Percentiles rank a stretch among this genome's conserved stretches.
phyloP scores from a whole-genome alignment of 176 grass and related monocot species.

The Oryza officinalis region DNA sequence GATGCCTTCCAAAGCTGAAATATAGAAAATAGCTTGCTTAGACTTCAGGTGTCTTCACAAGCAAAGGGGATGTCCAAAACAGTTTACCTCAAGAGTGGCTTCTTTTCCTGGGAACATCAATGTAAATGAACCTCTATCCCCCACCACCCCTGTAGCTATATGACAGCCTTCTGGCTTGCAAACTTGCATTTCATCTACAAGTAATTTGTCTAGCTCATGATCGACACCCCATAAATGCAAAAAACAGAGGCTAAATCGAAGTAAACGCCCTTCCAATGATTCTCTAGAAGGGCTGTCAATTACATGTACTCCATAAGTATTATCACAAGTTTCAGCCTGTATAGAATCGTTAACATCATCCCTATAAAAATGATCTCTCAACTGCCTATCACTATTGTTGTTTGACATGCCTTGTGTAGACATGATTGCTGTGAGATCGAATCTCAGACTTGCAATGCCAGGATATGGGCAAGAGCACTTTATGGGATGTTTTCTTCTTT shows the following conservation, averaged over 20 bases:
- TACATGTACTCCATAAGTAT: slow-evolving; percentile 43
- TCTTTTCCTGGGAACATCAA: slow-evolving; percentile 88
- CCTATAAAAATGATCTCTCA: slow-evolving; percentile 48
- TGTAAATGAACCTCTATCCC: slow-evolving; percentile 82
- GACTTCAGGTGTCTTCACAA: slow-evolving; percentile 25
- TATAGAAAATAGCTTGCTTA: slow-evolving; percentile 39
- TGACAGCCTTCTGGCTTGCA: slow-evolving; percentile 88
- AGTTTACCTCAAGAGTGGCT: slow-evolving; percentile 80
- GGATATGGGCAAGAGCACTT: slow-evolving; percentile 88
- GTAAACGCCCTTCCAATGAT: slow-evolving; percentile 73
- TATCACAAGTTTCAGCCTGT: slow-evolving; percentile 33
- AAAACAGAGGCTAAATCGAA: slow-evolving; percentile 97
- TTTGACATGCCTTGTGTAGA: slow-evolving; percentile 48
- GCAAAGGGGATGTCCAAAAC: slow-evolving; percentile 25
- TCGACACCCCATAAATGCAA: slow-evolving; percentile 95
- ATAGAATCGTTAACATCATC: slow-evolving; percentile 35
- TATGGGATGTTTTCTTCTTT: slow-evolving; percentile 70
- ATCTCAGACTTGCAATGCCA: slow-evolving; percentile 83
- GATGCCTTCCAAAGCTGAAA: slow-evolving; percentile 96
- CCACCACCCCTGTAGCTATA: slow-evolving; percentile 75
- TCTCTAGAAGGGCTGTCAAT: slow-evolving; percentile 76
- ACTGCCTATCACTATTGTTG: slow-evolving; percentile 38
- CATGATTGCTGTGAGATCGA: slow-evolving; percentile 90
- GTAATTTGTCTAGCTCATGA: slow-evolving; percentile 76
- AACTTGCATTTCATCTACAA: slow-evolving; percentile 92